Evolutionary conservation across 768 basidiomycete genomes (phyloP), one percentile per base, ranked within the genome.

Genomic region (Kwoniella sp.): DNA sequence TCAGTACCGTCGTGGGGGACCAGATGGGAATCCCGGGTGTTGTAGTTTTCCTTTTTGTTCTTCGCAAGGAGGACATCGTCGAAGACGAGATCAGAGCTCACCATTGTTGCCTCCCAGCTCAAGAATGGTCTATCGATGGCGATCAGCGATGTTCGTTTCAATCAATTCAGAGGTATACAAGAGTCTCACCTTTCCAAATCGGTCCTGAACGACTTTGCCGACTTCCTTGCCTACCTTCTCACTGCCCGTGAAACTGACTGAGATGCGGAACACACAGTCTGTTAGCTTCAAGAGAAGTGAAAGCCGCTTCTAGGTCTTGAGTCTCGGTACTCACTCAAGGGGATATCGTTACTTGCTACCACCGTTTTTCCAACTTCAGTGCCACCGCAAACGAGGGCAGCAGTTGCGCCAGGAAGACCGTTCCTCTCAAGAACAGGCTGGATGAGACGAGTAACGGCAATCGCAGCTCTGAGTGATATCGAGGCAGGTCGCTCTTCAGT

Each of bases 41-140:
- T 57, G 56, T 57, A 57, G 56, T 57, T 57, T 47, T 30, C 27
- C 2, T 47, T 57, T 27, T 44, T 57, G 33, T 15, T 44, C 40
- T 9, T 6, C 40, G 17, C 17, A 27, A n/a, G n/a, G n/a, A n/a
- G 21, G 25, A 49, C 2, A 69, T 33, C 7, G 33, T 33, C 33
- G 13, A 6, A 33, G 33, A 53, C 21, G 22, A 37, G 1, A 27
- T 5, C 33, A 30, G 8, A 19, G 48, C 83, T 58, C 79, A 91
- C 91, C 92, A 76, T 97, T 97, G 82, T 98, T 97, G 36, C 95
- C 95, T 25, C 94, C 94, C 1, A 97, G 83, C 77, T 97, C 95
- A 25, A 97, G 85, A 22, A 97, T 86, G 22, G 68, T 60, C 76
- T 76, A 58, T 5, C 19, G 7, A 33, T 33, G 7, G 9, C 25